A percentile compares a stretch with the other conserved stretches of the same genome.
These are phyloP conservation scores for Collariella sp. DNA, from an alignment of 495 filamentous ascomycete species.

Conservation along the genomic window DNA sequence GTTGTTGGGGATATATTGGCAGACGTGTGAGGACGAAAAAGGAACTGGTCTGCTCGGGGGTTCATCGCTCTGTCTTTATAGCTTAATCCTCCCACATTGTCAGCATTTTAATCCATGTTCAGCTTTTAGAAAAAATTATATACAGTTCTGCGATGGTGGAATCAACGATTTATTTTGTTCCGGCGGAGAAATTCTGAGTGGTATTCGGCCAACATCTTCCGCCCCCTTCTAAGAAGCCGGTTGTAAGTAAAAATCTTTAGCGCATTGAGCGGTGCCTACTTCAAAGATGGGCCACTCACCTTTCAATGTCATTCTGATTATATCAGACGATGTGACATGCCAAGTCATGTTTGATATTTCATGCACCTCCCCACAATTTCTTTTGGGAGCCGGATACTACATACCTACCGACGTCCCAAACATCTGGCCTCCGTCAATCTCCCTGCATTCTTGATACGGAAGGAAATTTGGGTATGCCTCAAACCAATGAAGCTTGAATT, in stretches of 20 bases:
- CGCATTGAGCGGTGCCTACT: too few relatives aligned
- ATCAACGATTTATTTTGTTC: background rate
- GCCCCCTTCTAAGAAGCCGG: background rate
- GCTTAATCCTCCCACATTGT: background rate
- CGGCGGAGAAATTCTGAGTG: constrained; percentile 1
- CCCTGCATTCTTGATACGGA: background rate
- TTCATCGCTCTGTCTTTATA: too few relatives aligned
- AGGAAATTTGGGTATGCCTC: too few relatives aligned
- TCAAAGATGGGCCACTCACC: too few relatives aligned
- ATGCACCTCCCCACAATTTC: constrained; percentile 1
- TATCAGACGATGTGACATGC: constrained; percentile 2
- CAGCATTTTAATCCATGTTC: background rate
- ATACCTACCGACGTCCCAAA: constrained; percentile 1
- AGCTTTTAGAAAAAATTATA: background rate
- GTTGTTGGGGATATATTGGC: background rate
- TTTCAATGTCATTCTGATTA: background rate
- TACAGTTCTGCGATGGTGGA: background rate
- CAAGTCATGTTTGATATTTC: constrained; percentile 1
- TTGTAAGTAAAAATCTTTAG: background rate
- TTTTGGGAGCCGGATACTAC: background rate
- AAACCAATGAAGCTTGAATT: background rate
- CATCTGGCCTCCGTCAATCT: background rate
- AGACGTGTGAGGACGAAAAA: too few relatives aligned
- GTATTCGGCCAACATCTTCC: constrained; percentile 1
- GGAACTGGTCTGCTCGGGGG: too few relatives aligned